Evolutionary conservation across 2,329 filamentous ascomycete species (phyloP).

Genomic region (Sclerotinia borealis): DNA sequence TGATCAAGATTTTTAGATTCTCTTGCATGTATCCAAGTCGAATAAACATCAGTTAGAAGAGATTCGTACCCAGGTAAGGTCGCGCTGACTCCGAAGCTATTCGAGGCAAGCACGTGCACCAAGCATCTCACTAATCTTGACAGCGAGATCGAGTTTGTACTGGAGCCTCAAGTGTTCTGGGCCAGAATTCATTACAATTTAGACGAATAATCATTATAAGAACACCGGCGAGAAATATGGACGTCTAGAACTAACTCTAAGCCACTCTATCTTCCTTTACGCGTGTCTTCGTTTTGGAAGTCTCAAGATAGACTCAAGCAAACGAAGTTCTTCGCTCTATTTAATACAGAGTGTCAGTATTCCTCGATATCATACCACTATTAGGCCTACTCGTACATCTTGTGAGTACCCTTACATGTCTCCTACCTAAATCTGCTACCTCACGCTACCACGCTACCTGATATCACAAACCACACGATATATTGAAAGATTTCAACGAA

Average conservation of each 20-base stretch:
- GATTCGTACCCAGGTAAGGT: neutral
- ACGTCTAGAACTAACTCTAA: too few relatives aligned
- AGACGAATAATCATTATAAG: too few relatives aligned
- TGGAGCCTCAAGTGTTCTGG: neutral
- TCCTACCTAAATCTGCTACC: neutral
- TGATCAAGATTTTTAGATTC: neutral
- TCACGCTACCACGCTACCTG: too few relatives aligned
- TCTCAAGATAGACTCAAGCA: too few relatives aligned
- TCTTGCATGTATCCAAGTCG: fast-evolving
- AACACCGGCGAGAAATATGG: too few relatives aligned
- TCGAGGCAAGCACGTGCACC: neutral
- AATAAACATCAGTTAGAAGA: neutral
- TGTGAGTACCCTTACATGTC: too few relatives aligned
- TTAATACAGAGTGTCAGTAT: too few relatives aligned
- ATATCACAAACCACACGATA: neutral
- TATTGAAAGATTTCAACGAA: too few relatives aligned
- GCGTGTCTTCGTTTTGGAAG: too few relatives aligned
- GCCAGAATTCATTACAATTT: neutral
- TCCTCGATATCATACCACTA: too few relatives aligned
- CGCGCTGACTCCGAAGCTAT: neutral
- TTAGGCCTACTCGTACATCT: neutral
- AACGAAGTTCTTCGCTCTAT: too few relatives aligned
- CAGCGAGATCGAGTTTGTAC: neutral
- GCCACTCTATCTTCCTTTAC: too few relatives aligned
- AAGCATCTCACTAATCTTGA: neutral